phyloP scores from a whole-genome alignment of 2,329 filamentous ascomycete species.

The Sarocladium strictum region DNA sequence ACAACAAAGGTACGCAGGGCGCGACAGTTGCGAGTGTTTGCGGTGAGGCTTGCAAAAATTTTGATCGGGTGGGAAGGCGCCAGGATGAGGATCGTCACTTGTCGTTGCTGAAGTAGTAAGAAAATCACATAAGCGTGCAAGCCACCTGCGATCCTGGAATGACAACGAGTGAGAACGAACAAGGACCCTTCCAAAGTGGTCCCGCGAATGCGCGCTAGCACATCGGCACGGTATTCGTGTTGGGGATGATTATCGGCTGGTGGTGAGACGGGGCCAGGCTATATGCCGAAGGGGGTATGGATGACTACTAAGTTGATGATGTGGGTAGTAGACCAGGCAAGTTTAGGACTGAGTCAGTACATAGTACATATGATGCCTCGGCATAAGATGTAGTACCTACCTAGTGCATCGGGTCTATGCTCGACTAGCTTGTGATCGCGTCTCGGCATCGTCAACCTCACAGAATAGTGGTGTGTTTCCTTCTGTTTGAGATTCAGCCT shows the following conservation, averaged over 20 bases:
- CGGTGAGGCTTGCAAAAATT: constrained; percentile 6
- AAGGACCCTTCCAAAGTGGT: background rate
- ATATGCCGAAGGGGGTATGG: background rate
- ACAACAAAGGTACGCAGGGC: background rate
- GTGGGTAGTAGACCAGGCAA: no score
- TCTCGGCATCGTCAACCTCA: background rate
- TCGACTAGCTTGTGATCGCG: background rate
- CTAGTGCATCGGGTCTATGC: background rate
- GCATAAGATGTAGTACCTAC: no score
- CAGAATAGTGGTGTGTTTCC: background rate
- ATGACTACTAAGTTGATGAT: background rate
- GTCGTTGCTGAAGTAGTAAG: background rate
- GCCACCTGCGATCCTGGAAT: background rate
- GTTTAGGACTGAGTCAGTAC: no score
- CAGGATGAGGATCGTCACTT: background rate
- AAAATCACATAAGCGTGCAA: constrained; percentile 5
- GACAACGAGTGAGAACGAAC: background rate
- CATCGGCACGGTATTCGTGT: no score
- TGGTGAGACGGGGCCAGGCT: background rate
- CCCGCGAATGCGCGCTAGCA: background rate
- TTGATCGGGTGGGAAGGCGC: background rate
- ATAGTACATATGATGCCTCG: no score
- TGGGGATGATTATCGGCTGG: background rate
- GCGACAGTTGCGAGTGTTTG: background rate
- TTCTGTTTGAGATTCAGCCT: background rate